Conservation (phyloP, 768 basidiomycete genomes). For the Podaxis pistillaris region DNA sequence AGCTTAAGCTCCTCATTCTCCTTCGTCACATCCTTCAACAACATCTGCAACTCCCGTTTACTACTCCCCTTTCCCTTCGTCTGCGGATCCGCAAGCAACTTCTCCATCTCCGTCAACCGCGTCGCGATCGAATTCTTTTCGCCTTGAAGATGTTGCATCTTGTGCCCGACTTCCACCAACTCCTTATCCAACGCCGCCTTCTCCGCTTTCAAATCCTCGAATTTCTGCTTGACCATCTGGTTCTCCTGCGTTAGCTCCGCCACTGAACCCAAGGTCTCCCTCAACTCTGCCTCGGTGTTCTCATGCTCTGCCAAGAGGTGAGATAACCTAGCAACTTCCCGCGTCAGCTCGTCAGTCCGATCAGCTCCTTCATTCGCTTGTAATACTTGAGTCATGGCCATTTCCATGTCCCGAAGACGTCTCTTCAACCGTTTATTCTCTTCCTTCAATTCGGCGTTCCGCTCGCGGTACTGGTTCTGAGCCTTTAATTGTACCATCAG, state of each 20-base stretch:
- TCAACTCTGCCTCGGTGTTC: constrained; percentile 28
- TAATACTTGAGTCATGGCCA: constrained; percentile 26
- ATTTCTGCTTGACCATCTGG: constrained; percentile 20
- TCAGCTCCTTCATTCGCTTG: constrained; percentile 23
- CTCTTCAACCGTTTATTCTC: constrained; percentile 28
- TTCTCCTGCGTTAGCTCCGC: constrained; percentile 26
- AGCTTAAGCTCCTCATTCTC: constrained; percentile 39
- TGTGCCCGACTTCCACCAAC: constrained; percentile 21
- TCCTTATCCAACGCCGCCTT: constrained; percentile 24
- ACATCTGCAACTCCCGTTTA: constrained; percentile 32
- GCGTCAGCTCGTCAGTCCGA: constrained; percentile 25
- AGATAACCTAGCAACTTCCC: constrained; percentile 27
- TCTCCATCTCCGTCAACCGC: constrained; percentile 31
- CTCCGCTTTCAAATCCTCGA: constrained; percentile 22
- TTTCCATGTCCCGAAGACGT: constrained; percentile 28
- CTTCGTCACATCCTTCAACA: constrained; percentile 37
- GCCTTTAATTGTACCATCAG: constrained; percentile 26
- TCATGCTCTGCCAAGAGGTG: constrained; percentile 27
- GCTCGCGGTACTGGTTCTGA: constrained; percentile 25
- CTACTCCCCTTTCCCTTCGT: constrained; percentile 22
- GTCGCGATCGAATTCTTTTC: constrained; percentile 29
- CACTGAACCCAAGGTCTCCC: constrained; percentile 26
- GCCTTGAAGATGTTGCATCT: constrained; percentile 23
- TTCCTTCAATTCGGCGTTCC: constrained; percentile 22
- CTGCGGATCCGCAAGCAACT: constrained; percentile 26